Evolutionary conservation across 75 land plant genomes (phyloP), one percentile per base, ranked within the genome.

Genomic region (Pseudotsuga menziesii): DNA sequence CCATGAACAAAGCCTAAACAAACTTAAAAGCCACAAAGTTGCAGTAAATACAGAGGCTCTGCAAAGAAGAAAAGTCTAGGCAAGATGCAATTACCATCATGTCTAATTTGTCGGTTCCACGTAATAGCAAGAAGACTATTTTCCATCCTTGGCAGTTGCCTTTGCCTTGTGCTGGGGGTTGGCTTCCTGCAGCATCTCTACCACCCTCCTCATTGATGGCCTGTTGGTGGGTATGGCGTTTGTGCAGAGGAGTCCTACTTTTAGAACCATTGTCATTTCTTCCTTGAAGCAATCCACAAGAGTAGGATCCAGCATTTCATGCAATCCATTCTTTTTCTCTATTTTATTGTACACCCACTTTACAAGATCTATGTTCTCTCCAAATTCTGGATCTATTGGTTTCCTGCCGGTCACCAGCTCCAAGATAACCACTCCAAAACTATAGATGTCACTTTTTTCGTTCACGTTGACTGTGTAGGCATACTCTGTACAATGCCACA

Each of bases 181-280:
- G 54, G 54, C 54, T 48, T 48, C 54, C 54, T 48, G 86, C 81
- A 93, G 74, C 88, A 91, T 75, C 77, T 90, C 86, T 56, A 93
- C 93, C 27, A 91, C 93, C 56, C 89, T 80, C 72, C 93, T 78
- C 95, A 93, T 93, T 35, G 93, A 72, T 0, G 95, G 93, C 57
- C 95, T 84, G 79, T 88, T 86, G 48, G 84, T 86, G 6, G 93
- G 95, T 0, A 88, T 85, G 4, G 89, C 82, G 61, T 85, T 87
- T 5, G 95, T 91, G 85, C 95, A 93, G 57, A 87, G 88, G 9
- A 91, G 77, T 9, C 84, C 95, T 72, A 93, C 83, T 58, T 83
- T 77, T 5, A 93, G 83, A 55, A 93, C 86, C 77, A 76, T 80
- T 78, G 71, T 73, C 75, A 93, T 87, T 75, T 92, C 92, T 39